phyloP scores from a whole-genome alignment of 1,284 basidiomycete genomes.

The Cutaneotrichosporon cutaneum region DNA sequence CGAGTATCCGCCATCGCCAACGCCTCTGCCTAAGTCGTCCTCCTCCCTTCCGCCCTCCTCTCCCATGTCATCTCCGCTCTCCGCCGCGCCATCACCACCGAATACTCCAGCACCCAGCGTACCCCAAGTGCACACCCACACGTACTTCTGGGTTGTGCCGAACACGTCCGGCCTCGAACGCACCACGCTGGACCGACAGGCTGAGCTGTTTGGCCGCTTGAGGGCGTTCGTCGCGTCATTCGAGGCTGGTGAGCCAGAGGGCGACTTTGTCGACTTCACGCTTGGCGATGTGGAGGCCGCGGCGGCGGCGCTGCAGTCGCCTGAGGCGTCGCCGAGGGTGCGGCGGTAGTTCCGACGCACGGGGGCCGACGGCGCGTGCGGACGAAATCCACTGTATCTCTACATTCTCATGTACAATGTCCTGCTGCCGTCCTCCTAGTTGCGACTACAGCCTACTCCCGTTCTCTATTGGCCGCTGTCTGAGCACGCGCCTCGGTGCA shows the following conservation, averaged over 20 bases:
- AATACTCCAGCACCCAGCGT: background rate
- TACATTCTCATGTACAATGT: no score
- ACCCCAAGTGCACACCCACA: slow-evolving; percentile 17
- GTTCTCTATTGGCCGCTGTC: no score
- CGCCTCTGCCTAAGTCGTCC: background rate
- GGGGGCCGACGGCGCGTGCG: no score
- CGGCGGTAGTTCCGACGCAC: no score
- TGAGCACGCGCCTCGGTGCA: no score
- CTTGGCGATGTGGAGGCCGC: slow-evolving; percentile 16
- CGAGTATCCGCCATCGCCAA: background rate
- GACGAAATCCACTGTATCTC: no score
- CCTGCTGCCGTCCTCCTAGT: no score
- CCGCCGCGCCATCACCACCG: background rate
- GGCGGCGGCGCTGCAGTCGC: background rate
- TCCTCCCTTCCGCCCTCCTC: background rate
- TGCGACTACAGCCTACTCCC: no score
- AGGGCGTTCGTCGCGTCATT: slow-evolving; percentile 14
- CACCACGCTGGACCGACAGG: slow-evolving; percentile 29
- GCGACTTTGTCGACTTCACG: slow-evolving; percentile 21
- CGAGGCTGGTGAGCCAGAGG: slow-evolving; percentile 7
- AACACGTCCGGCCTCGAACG: slow-evolving; percentile 51
- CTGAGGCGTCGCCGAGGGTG: no score
- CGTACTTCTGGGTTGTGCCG: slow-evolving; percentile 53
- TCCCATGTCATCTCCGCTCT: background rate
- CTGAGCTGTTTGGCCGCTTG: slow-evolving; percentile 17